Evolutionary conservation across 1,139 yeast genomes (phyloP), one percentile per base, ranked within the genome.

Genomic region (Scheffersomyces insectosa): DNA sequence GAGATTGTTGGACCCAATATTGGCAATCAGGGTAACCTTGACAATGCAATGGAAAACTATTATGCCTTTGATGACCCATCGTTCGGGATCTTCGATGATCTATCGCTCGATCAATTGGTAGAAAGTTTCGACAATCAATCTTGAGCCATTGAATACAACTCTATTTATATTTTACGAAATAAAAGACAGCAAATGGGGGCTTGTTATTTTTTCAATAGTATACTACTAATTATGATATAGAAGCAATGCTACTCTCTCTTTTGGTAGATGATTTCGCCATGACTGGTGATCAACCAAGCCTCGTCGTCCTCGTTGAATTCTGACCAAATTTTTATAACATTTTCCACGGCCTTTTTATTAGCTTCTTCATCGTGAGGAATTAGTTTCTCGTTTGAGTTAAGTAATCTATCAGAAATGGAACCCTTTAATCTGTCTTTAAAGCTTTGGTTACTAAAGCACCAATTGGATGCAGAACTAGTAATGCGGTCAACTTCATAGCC

Each of bases 211-310:
- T 20, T 7, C 25, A 6, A 20, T 5, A 20, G 8, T 20, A 20
- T 20, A 20, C 25, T 8, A 5, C 25, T 33, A 13, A 13, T n/a
- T 13, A 12, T 33, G 35, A 13, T 12, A 13, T 27, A 33, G 36
- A 33, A 12, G 8, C 6, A 7, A 12, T 30, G n/a, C 36, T 12
- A n/a, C 12, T 33, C 12, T 32, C 38, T 38, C 28, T 48, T 50
- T 20, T 42, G 41, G 37, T 56, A 59, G 13, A 49, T 42, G 23
- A 60, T 49, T 41, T 58, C 60, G 33, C 56, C 60, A 42, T 49
- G 52, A 6, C 43, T 33, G 15, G 54, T 38, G 10, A 41, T 28
- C 15, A 54, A 33, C 42, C 50, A 40, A 5, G 52, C 54, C 3
- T 41, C 35, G 9, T 48, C 52, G 20, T 57, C 61, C 6, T 45